Base-by-base conservation (phyloP, 192 early-diverging fungal genomes). In the Obelidium mucronatum region DNA sequence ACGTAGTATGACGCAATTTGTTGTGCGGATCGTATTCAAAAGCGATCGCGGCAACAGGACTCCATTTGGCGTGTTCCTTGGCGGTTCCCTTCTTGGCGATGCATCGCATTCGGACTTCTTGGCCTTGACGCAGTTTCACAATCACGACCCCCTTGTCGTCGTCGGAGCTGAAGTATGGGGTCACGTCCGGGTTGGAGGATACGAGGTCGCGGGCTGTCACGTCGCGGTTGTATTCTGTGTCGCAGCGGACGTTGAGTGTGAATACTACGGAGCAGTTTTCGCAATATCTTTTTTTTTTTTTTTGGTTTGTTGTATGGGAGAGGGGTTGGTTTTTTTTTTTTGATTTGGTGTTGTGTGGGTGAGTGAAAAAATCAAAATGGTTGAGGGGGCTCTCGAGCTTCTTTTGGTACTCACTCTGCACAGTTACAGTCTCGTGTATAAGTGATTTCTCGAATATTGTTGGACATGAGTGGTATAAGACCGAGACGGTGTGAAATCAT, bases 11-110 rank as follows among this genome's bases (percentile, higher is more conserved):
- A 44, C 93, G 81, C 54, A 99, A 77, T 66, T 90, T 92, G 85
- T 99, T 99, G 83, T 97, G 91, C 55, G 97, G 97, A 74, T 99
- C 97, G 68, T 99, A 99, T 67, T 99, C 97, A 79, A 99, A 98
- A 3, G 90, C 88, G 15, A 97, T 88, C 6, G 92, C 96, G 67
- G 90, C 86, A 60, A 92, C 92, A 40, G 97, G 96, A 58, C 91
- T 91, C 97, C 97, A 99, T 76, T 99, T 99, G 31, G 97, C 95
- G 78, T 98, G 96, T 74, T 98, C 96, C 81, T 99, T 99, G 34
- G 93, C 95, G 30, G 94, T 96, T 15, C 97, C 97, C 86, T 98
- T 99, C 74, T 96, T 97, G 11, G 96, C 97, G 42, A 97, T 90
- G 69, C 95, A 96, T 60, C 93, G 90, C 39, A 99, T 76, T 42